Base-by-base conservation (phyloP, 2,329 filamentous ascomycete species). In the Mycosphaerella sp. region DNA sequence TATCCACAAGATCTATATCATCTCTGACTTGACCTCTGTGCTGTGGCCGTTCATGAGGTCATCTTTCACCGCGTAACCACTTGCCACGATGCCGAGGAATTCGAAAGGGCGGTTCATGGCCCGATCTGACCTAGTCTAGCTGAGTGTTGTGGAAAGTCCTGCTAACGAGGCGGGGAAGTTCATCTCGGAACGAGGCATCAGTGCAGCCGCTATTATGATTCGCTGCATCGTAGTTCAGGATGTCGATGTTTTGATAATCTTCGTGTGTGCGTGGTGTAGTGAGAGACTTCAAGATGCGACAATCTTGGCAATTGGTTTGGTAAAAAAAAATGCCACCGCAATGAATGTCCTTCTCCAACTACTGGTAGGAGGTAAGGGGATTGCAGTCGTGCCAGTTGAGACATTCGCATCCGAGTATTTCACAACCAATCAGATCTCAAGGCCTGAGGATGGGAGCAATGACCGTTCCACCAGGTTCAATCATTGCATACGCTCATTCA, bases 41-140 rank as follows among this genome's bases (percentile, higher is more conserved):
- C 11, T 50, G 32, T 50, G 32, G 12, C 41, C 41, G 47, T 41
- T 50, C 26, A 39, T 50, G 47, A 50, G 47, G 47, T 50, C 47
- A 50, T 50, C 14, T 41, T 12, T 17, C 21, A 40, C 21, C 47
- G 47, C 39, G 40, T 42, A 43, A 17, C 14, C 14, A 17, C 14
- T 17, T 17, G 41, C 38, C 38, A 43, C 23, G 47, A 34, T 14
- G 47, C 47, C 47, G 47, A 50, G 47, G 47, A 36, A 17, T 32
- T 36, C 2, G 5, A 23, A 34, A 17, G 14, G 43, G 17, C 47
- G 47, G 47, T 41, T 17, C 47, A 50, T 50, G 47, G 38, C 47
- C 26, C 34, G 11, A 41, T 50, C n/a, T 17, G 47, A 39, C 32
- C 32, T 43, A 50, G 47, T n/a, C 41, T 39, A 11, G 39, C 26